Conservation (phyloP, 768 basidiomycete species). For the Hygrophorus russula region DNA sequence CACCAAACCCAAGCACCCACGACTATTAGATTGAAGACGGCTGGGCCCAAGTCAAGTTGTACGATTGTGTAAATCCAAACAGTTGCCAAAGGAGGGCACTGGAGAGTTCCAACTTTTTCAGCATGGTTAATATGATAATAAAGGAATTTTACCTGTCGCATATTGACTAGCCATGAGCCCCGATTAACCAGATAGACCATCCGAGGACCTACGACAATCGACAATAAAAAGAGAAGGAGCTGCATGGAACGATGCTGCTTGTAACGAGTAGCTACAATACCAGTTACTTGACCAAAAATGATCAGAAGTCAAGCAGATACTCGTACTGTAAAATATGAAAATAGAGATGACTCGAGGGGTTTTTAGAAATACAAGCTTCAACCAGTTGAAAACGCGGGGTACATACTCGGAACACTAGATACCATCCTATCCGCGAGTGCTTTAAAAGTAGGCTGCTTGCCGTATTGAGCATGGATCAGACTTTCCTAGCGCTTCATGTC, state of each 20-base stretch:
- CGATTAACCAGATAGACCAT: conserved; percentile 63
- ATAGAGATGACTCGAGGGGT: conserved; percentile 47
- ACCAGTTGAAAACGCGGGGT: not conserved
- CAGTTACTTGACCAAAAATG: not conserved
- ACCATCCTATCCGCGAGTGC: conserved; percentile 46
- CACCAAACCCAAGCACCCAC: conserved; percentile 54
- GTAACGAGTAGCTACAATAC: conserved; percentile 47
- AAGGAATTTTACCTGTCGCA: conserved; percentile 49
- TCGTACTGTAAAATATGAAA: conserved; percentile 69
- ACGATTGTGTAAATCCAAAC: conserved; percentile 70
- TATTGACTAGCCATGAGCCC: conserved; percentile 60
- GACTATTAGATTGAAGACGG: conserved; percentile 40
- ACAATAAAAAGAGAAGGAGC: conserved; percentile 44
- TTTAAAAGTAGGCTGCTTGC: conserved; percentile 38
- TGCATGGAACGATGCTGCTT: conserved; percentile 47
- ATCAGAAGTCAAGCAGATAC: not conserved
- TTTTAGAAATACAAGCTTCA: not conserved
- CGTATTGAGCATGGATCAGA: conserved; percentile 72
- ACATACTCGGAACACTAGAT: conserved; percentile 64
- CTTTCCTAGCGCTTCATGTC: conserved; percentile 25
- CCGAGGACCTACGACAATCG: conserved; percentile 45
- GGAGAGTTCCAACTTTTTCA: conserved; percentile 2
- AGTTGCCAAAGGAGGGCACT: conserved; percentile 73
- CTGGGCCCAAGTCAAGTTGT: conserved; percentile 55
- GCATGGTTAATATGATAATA: not conserved